Percentiles rank a stretch among this genome's conserved stretches.
Conservation (phyloP, 495 filamentous ascomycete genomes). For the Penicillium angulare region DNA sequence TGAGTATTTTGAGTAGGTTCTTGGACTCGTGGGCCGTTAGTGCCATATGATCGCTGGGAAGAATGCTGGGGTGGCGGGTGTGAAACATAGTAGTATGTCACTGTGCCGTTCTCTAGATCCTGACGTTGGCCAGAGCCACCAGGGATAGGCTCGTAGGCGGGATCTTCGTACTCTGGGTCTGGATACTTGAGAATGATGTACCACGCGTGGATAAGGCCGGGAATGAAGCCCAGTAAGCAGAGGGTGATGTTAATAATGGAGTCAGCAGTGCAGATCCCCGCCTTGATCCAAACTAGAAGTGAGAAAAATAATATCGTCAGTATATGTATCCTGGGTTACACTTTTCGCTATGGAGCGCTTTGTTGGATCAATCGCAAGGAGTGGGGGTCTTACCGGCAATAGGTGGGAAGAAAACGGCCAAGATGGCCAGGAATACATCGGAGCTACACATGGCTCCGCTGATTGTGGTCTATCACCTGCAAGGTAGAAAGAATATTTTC, state of each 20-base stretch:
- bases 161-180: slow-evolving; percentile 56
- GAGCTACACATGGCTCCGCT: slow-evolving; percentile 61
- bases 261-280: slow-evolving; percentile 90
- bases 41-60: slow-evolving; percentile 41
- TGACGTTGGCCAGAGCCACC: slow-evolving; percentile 48
- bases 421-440: slow-evolving; percentile 83
- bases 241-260: slow-evolving; percentile 94
- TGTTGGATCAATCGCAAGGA: slow-evolving; percentile 6
- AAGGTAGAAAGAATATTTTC: neutral
- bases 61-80: slow-evolving; percentile 41
- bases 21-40: slow-evolving; percentile 28
- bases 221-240: slow-evolving; percentile 83
- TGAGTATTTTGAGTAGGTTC: slow-evolving; percentile 24
- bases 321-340: slow-evolving; percentile 1
- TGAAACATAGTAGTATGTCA: slow-evolving; percentile 71
- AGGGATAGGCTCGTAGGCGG: slow-evolving; percentile 60
- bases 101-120: slow-evolving; percentile 48
- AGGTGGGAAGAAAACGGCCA: slow-evolving; percentile 93
- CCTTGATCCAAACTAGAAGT: slow-evolving; percentile 85
- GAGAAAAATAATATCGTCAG: slow-evolving; percentile 2
- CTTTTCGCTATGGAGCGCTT: too few species aligned
- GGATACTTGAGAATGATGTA: slow-evolving; percentile 96
- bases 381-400: slow-evolving; percentile 67
- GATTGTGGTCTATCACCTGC: slow-evolving; percentile 18
- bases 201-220: slow-evolving; percentile 92